phyloP scores from a whole-genome alignment of 257 asterid species.

The Nicotiana benthamiana region DNA sequence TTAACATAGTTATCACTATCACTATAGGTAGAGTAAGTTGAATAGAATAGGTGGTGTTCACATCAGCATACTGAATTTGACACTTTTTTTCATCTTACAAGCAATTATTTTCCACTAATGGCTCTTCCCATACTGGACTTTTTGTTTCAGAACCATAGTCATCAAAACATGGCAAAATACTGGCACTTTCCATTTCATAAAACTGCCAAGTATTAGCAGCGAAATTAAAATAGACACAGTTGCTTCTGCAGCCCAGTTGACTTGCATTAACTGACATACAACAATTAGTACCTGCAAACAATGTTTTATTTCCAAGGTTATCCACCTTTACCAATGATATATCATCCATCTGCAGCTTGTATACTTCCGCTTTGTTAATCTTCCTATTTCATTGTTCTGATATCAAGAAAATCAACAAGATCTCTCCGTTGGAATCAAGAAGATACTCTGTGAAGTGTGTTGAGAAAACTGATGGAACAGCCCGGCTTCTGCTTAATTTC shows the following conservation, averaged over 20 bases:
- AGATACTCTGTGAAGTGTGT: slow-evolving; percentile 20
- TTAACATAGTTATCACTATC: too few relatives aligned
- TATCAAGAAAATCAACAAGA: slow-evolving; percentile 25
- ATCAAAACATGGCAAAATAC: slow-evolving; percentile 8
- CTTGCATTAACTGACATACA: slow-evolving; percentile 21
- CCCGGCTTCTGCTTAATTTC: slow-evolving; percentile 13
- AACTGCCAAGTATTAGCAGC: slow-evolving; percentile 18
- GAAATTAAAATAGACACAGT: slow-evolving; percentile 24
- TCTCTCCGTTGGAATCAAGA: slow-evolving; percentile 24
- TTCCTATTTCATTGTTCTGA: slow-evolving; percentile 4
- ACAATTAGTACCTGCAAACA: slow-evolving; percentile 22
- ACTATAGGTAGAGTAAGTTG: too few relatives aligned
- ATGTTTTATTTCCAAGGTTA: slow-evolving; percentile 19
- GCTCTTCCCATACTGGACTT: slow-evolving; percentile 5
- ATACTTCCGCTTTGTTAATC: slow-evolving; percentile 23
- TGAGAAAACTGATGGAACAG: slow-evolving; percentile 13
- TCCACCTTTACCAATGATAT: slow-evolving; percentile 15
- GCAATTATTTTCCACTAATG: not conserved
- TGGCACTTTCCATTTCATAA: slow-evolving; percentile 18
- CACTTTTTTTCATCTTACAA: not conserved
- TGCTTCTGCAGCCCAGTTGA: slow-evolving; percentile 24
- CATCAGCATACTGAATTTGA: not conserved
- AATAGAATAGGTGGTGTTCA: too few relatives aligned
- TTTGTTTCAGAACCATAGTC: slow-evolving; percentile 1
- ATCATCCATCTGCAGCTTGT: not conserved